Evolutionary conservation across 2,329 filamentous ascomycete genomes (phyloP), one percentile per base, ranked within the genome.

Genomic region (Dryadomyces quercivorus): DNA sequence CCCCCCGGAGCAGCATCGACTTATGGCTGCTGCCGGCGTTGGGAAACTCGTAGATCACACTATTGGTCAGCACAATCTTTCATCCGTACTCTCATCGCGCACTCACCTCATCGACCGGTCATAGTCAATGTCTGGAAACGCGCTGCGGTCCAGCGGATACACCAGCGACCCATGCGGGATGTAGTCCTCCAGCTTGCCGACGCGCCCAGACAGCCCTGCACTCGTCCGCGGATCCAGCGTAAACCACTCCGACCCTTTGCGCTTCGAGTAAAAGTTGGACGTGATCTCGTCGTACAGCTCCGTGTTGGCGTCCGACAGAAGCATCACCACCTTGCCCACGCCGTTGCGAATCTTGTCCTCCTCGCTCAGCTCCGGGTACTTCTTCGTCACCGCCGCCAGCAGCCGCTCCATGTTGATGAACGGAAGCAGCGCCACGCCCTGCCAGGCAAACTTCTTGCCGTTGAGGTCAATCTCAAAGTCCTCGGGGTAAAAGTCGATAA

Each of bases 361-460:
- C 0, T 82, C 75, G 16, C 81, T 87, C 4, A 98, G 74, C 15
- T 88, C 72, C 7, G 86, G 86, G 64, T 96, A 95, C 62, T 86
- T 89, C 59, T 82, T 85, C 50, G 81, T 78, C 73, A 97, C 92
- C 9, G 92, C 92, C 18, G 78, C 76, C 9, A 98, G 74, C 18
- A 98, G 73, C 53, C 91, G 83, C 52, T 85, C 82, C 76, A 95
- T 93, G 63, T 98, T 91, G 63, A 98, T 98, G 67, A 97, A 98
- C 0, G 93, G 93, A 38, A 98, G 76, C 20, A 98, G 74, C 2
- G 89, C 90, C 53, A 98, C 86, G 59, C 93, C 93, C 67, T 97
- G 92, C 93, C 94, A 98, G 0, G 90, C 89, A 71, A 96, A 94
- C 67, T 97, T 98, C 74, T 97, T 97, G 54, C 93, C 93, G 61